Percentiles rank a stretch among this genome's conserved stretches.
Evolutionary conservation across 2,329 filamentous ascomycete species (phyloP).

Genomic region (Cladosporium halotolerans): DNA sequence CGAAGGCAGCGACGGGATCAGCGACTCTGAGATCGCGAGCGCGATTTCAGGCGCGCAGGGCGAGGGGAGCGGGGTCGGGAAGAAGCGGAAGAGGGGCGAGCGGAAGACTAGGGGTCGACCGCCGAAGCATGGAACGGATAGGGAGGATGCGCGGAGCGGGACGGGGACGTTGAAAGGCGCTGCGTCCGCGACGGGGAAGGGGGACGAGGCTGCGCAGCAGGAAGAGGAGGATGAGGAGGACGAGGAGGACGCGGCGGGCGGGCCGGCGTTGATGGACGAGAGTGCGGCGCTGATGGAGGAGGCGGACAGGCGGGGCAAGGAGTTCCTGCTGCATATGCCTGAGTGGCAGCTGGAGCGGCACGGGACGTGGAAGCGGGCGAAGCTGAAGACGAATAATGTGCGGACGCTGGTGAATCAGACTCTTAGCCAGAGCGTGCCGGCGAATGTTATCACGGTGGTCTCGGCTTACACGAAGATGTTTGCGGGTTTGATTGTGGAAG

Average conservation of each 20-base stretch:
- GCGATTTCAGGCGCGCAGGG: conserved; percentile 32
- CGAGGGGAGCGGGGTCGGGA: conserved; percentile 6
- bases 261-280: conserved; percentile 33
- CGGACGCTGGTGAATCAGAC: conserved; percentile 74
- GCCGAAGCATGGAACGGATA: conserved; percentile 13
- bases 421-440: conserved; percentile 70
- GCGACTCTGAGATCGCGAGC: conserved; percentile 32
- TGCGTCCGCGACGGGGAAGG: background rate
- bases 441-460: conserved; percentile 68
- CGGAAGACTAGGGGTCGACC: conserved; percentile 22
- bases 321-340: conserved; percentile 51
- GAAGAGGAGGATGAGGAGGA: conserved; percentile 47
- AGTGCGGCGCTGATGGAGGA: conserved; percentile 1
- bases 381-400: conserved; percentile 62
- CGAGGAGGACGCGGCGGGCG: conserved; percentile 47
- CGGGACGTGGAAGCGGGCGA: conserved; percentile 63
- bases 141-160: conserved; percentile 22
- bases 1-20: conserved; percentile 22
- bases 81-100: conserved; percentile 26
- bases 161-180: conserved; percentile 34
- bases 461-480: conserved; percentile 71
- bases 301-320: conserved; percentile 14
- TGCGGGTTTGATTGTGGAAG: conserved; percentile 68
- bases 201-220: conserved; percentile 31
- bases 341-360: conserved; percentile 63